These are phyloP conservation scores for Penicillium palitans DNA, from an alignment of 2,329 filamentous ascomycete species.

Conservation along the genomic window DNA sequence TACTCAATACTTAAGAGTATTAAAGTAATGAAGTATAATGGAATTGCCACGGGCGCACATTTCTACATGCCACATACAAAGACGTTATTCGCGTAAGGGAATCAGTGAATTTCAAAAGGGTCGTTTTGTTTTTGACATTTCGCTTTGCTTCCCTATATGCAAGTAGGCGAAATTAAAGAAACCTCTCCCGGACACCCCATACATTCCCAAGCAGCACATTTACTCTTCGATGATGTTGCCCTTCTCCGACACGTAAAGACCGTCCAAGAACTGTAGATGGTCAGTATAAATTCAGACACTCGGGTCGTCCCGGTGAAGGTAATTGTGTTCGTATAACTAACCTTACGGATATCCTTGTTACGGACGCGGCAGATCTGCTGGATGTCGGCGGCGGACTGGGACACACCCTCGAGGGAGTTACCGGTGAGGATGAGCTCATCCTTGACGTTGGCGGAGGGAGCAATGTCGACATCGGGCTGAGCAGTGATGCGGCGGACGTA, in stretches of 20 bases:
- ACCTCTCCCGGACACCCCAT: constrained; percentile 41
- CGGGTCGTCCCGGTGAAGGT: not conserved
- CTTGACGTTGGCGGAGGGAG: constrained; percentile 90
- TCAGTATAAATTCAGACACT: constrained; percentile 9
- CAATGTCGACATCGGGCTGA: constrained; percentile 85
- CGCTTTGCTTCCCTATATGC: constrained; percentile 44
- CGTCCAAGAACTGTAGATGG: constrained; percentile 83
- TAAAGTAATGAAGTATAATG: constrained; percentile 5
- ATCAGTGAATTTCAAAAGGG: constrained; percentile 30
- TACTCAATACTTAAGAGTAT: not conserved
- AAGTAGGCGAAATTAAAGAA: constrained; percentile 43
- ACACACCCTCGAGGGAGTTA: constrained; percentile 96
- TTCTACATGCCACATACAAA: constrained; percentile 36
- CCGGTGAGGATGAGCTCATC: constrained; percentile 91
- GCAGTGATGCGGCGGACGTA: constrained; percentile 90
- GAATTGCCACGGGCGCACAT: constrained; percentile 14
- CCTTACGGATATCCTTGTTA: constrained; percentile 99
- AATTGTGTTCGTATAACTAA: constrained; percentile 41
- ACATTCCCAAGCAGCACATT: constrained; percentile 37
- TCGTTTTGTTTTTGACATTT: constrained; percentile 40
- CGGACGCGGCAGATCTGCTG: constrained; percentile 99
- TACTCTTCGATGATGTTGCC: constrained; percentile 78
- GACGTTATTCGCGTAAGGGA: constrained; percentile 25
- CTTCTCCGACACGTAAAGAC: constrained; percentile 99
- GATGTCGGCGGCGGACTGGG: constrained; percentile 97